Base-by-base conservation (phyloP, 108 stramenopile genomes). In the Cyclotella cryptica region DNA sequence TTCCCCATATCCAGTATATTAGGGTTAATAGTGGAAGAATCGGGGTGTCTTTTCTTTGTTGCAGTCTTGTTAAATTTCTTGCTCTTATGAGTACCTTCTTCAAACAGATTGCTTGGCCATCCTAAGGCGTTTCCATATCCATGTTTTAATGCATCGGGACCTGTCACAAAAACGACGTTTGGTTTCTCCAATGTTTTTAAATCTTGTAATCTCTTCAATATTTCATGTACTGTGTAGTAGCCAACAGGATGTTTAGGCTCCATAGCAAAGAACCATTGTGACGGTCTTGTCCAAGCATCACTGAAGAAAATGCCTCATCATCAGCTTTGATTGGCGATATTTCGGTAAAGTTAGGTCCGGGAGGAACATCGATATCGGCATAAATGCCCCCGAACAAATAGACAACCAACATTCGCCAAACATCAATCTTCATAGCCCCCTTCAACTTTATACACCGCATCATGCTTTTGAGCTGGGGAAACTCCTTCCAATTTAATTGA, bases 261-360 rank as follows among this genome's bases (percentile, higher is more conserved):
- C 70, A 82, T 82, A 1, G 78, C 81, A 21, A 86, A 79, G 35
- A 86, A 71, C 85, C 85, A 86, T 58, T 86, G 85, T 13, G 72
- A 74, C 8, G 81, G 81, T 27, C 85, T 61, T 10, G 79, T 40
- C 60, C 51, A 69, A 49, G 35, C 22, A 79, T 86, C 85, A 26
- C 62, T 57, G 5, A 86, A 13, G 14, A 59, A 71, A 84, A 78
- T 19, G 69, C 43, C 12, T 54, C 65, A 19, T 71, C 71, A 17
- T 68, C 66, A 30, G 49, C 35, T 53, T 54, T 41, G 17, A 81
- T 82, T n/a, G 69, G 39, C 10, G 19, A 21, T 3, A 45, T 35
- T 46, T 68, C 71, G 27, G 57, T 44, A 51, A 79, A 66, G 19
- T 41, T 41, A 13, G 46, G 35, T 14, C 22, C 26, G 3, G 84